Evolutionary conservation across 1,139 yeast genomes (phyloP).

Genomic region (Petasospora fabianii): DNA sequence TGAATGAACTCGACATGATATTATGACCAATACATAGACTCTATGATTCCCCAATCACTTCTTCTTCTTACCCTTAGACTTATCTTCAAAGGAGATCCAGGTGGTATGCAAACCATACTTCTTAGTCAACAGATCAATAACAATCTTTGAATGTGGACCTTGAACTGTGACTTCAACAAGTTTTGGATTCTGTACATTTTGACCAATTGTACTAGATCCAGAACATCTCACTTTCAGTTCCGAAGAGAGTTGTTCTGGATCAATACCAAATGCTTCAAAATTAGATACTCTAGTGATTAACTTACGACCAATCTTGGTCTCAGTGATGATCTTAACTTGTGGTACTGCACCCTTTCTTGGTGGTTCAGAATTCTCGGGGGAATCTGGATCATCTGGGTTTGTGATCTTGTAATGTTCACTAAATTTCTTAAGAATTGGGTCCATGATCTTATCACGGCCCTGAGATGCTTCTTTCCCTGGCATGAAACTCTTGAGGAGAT

Average conservation of each 20-base stretch:
- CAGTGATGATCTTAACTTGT: conserved; percentile 61
- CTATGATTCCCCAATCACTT: conserved; percentile 16
- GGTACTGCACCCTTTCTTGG: conserved; percentile 67
- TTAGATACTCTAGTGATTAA: conserved; percentile 69
- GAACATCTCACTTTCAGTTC: conserved; percentile 78
- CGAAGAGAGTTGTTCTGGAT: conserved; percentile 61
- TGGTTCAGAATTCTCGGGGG: conserved; percentile 36
- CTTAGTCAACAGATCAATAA: conserved; percentile 53
- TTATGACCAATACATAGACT: too few species aligned
- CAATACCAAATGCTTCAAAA: conserved; percentile 65
- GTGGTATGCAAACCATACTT: conserved; percentile 61
- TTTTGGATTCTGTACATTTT: conserved; percentile 50
- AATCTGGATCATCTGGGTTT: conserved; percentile 42
- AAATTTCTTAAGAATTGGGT: conserved; percentile 49
- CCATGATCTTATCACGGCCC: conserved; percentile 52
- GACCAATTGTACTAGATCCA: conserved; percentile 77
- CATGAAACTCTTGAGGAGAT: conserved; percentile 32
- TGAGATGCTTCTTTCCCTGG: conserved; percentile 30
- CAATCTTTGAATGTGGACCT: conserved; percentile 76
- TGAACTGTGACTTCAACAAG: conserved; percentile 75
- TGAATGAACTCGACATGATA: too few species aligned
- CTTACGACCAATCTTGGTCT: conserved; percentile 79
- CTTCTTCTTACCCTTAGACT: conserved; percentile 54
- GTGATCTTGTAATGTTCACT: conserved; percentile 56
- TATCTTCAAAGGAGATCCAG: conserved; percentile 69